These are phyloP conservation scores for Magnaporthiopsis rhizophila DNA, from an alignment of 2,329 filamentous ascomycete genomes.

Conservation along the genomic window DNA sequence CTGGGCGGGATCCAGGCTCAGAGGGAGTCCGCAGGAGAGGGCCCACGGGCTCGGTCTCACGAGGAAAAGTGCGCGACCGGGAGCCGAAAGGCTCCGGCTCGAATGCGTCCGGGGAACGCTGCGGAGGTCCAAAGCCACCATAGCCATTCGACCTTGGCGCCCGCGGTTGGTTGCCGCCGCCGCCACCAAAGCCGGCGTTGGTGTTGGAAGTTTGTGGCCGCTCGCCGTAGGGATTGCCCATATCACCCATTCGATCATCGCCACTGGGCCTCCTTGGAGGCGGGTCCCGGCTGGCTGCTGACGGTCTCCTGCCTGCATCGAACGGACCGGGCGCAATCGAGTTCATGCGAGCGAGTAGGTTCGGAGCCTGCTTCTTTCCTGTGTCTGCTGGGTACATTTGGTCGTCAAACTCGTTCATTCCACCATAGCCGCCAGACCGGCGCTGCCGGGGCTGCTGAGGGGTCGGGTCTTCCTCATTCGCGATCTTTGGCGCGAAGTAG, in stretches of 20 bases:
- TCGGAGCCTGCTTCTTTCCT: slow-evolving; percentile 32
- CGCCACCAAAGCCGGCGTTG: slow-evolving; percentile 24
- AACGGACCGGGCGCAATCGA: slow-evolving; percentile 61
- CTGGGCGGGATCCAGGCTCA: slow-evolving; percentile 34
- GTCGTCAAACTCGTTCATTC: slow-evolving; percentile 33
- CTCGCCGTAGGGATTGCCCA: slow-evolving; percentile 16
- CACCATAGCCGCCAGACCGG: slow-evolving; percentile 42
- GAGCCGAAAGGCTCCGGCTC: slow-evolving; percentile 29
- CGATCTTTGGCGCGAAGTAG: slow-evolving; percentile 38
- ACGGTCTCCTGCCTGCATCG: slow-evolving; percentile 33
- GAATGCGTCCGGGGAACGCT: slow-evolving; percentile 27
- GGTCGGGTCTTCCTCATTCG: slow-evolving; percentile 30
- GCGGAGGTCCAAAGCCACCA: slow-evolving; percentile 45
- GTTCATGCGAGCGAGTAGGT: slow-evolving; percentile 54
- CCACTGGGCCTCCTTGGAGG: slow-evolving; percentile 11
- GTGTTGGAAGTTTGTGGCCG: slow-evolving; percentile 24
- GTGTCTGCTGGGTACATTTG: slow-evolving; percentile 38
- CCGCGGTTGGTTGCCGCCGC: slow-evolving; percentile 25
- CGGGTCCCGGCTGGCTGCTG: slow-evolving; percentile 24
- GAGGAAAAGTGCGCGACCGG: slow-evolving; percentile 47
- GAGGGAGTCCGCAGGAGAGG: slow-evolving; percentile 37
- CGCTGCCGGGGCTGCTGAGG: slow-evolving; percentile 28
- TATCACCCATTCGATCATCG: slow-evolving; percentile 17
- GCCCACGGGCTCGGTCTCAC: slow-evolving; percentile 27
- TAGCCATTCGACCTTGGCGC: slow-evolving; percentile 45